Base-by-base conservation (phyloP, 73 alveolate genomes). In the Breviolum minutum region DNA sequence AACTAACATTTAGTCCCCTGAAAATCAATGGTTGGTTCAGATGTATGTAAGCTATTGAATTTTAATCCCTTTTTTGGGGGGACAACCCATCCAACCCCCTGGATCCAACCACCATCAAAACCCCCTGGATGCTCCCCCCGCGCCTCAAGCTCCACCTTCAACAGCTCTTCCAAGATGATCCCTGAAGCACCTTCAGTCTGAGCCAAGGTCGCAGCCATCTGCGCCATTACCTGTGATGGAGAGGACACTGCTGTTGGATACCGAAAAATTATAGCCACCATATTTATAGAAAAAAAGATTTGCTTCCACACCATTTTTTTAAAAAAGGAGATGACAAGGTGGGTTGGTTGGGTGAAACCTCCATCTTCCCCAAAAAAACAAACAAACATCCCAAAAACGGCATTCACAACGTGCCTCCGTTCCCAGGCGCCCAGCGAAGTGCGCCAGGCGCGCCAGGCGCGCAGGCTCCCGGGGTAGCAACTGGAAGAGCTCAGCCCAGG, bases 401-500 rank as follows among this genome's bases (percentile, higher is more conserved):
- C 13, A 27, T 14, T 27, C 12, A n/a, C 63, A 12, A 10, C 22
- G 60, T 0, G 11, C 85, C 60, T 24, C 85, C 20, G 63, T 24
- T 22, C 85, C 85, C 85, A 20, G 81, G 63, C 85, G 87, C 87
- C 66, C 66, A 8, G 66, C 66, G 66, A 79, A 79, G 66, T 79
- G 30, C 66, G 87, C 87, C 87, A 79, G 87, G 16, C 40, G 87
- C 87, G 87, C 14, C 87, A 79, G 48, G 30, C 8, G 66, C 29
- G 9, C 27, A 22, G 48, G 30, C 10, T 7, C 17, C 60, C 63
- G 63, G 6, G 63, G 60, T 24, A 76, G 85, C 85, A 7, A 26
- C 87, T 20, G 61, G 66, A 79, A 64, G 66, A 79, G 87, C 87
- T 79, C 87, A 8, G 87, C 63, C 87, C 87, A 79, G 85, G 85